Base-by-base conservation (phyloP, 805 yeast species). In the Grigorovia transvaalensis region DNA sequence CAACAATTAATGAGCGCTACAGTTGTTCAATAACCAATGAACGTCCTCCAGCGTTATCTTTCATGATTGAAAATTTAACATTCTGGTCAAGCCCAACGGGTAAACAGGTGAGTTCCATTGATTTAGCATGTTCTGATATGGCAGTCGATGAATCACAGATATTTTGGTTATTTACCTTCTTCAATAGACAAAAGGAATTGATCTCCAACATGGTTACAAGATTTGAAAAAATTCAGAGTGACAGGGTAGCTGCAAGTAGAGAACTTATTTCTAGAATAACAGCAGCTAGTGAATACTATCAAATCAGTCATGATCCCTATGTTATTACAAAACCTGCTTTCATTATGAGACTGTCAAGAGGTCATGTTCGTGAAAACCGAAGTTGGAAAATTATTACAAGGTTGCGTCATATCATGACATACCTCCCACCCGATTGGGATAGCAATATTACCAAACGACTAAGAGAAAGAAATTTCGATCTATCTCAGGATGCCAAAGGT, bases 301-400 rank as follows among this genome's bases (percentile, higher is more conserved):
- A 76, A 33, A 77, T 89, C 45, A 81, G 81, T 48, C 86, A 86
- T 55, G 98, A 93, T 60, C 95, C 98, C 0, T 81, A 87, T 6
- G 96, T 89, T 18, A 76, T 91, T 50, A 90, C 97, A 1, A 84
- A 88, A 49, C 96, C 97, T 0, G 84, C 96, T 0, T 82, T 85
- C 59, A 80, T 88, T 33, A 77, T 88, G 47, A 74, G 96, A 50
- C 77, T 89, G 2, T 77, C 83, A 2, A 74, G 75, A 18, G 77
- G 81, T 23, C 97, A 90, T 67, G 80, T 88, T 1, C 73, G 99
- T 56, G 79, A 83, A 23, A 79, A 81, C 54, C 87, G 88, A 57
- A 81, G 95, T 59, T 93, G 99, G 99, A 85, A 88, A 59, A 77
- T 90, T 19, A 72, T 88, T 45, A 80, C 88, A 1, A 74, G 96